Base-by-base conservation (phyloP, 495 filamentous ascomycete genomes). In the Penicillium egyptiacum region DNA sequence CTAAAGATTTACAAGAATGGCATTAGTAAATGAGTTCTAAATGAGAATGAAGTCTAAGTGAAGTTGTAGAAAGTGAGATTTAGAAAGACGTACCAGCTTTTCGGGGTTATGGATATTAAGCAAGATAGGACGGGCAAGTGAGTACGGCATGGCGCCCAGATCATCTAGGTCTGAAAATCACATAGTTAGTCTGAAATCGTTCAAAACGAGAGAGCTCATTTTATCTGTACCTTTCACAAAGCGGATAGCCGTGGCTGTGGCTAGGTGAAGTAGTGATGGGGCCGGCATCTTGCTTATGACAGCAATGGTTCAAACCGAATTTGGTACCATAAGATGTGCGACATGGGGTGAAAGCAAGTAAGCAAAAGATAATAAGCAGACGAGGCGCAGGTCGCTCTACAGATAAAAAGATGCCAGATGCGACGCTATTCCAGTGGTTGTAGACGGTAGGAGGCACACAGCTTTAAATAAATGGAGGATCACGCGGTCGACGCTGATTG, bases 121-220 rank as follows among this genome's bases (percentile, higher is more conserved):
- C 30, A 92, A 78, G 48, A 91, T 74, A 6, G 82, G 79, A 25
- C 81, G 76, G 39, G 84, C 76, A 54, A 86, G 71, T 23, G 71
- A 53, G 72, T 89, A 90, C 16, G 84, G 83, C 19, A 86, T 70
- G 23, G 83, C 83, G 33, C 86, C 87, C 51, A 90, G 75, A 73
- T 88, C 83, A 47, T 74, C 73, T 19, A 90, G 71, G 55, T 67
- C 83, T 86, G 46, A 19, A 44, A 16, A 33, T 47, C 25, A 45
- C 1, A 50, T 17, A 46, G 6, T 44, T 12, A 30, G 33, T 53
- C 11, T 33, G 9, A 3, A 31, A 20, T 5, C 28, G 20, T 16
- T 17, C n/a, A 40, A 30, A 5, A 51, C 30, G 9, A 40, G n/a
- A 52, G 37, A 16, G 47, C 8, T 30, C 39, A 39, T 1, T 35